Evolutionary conservation across 2,329 filamentous ascomycete species (phyloP).

Genomic region (Cladosporium sp.): DNA sequence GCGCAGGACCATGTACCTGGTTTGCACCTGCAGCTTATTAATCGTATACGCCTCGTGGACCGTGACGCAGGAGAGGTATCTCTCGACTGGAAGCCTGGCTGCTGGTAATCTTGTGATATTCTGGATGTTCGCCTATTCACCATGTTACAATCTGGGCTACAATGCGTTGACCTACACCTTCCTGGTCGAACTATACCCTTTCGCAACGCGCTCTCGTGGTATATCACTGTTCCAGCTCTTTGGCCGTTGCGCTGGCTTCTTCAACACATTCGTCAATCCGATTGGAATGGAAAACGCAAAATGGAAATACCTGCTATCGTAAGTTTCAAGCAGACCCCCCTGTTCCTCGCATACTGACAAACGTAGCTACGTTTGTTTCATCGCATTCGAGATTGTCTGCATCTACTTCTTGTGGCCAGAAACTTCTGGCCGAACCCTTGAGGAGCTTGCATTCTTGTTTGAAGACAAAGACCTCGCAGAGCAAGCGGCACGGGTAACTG

Average conservation of each 20-base stretch:
- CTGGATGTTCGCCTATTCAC: slow-evolving; percentile 56
- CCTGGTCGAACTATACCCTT: slow-evolving; percentile 55
- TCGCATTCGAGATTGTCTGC: slow-evolving; percentile 37
- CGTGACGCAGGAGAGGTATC: slow-evolving; percentile 39
- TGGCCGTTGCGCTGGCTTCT: slow-evolving; percentile 45
- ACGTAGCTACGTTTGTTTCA: slow-evolving; percentile 37
- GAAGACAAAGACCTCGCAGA: slow-evolving; percentile 25
- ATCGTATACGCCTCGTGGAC: slow-evolving; percentile 52
- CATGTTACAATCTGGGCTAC: slow-evolving; percentile 59
- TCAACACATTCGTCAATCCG: slow-evolving; percentile 44
- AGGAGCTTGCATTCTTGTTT: slow-evolving; percentile 39
- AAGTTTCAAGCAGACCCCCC: neutral
- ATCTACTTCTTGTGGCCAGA: slow-evolving; percentile 44
- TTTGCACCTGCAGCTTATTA: slow-evolving; percentile 47
- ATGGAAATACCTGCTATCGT: slow-evolving; percentile 39
- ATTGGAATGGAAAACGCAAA: slow-evolving; percentile 38
- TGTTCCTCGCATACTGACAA: neutral
- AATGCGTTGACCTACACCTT: slow-evolving; percentile 61
- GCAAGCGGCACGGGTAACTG: neutral
- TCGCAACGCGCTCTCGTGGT: slow-evolving; percentile 51
- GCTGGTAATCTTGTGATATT: slow-evolving; percentile 42
- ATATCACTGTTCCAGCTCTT: slow-evolving; percentile 54
- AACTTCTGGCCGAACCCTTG: slow-evolving; percentile 36
- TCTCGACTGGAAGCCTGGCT: slow-evolving; percentile 32
- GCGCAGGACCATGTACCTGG: slow-evolving; percentile 40